Percentiles rank a stretch among this genome's conserved stretches.
Conservation (phyloP, 257 asterid species). For the Jaltomata sinuosa region DNA sequence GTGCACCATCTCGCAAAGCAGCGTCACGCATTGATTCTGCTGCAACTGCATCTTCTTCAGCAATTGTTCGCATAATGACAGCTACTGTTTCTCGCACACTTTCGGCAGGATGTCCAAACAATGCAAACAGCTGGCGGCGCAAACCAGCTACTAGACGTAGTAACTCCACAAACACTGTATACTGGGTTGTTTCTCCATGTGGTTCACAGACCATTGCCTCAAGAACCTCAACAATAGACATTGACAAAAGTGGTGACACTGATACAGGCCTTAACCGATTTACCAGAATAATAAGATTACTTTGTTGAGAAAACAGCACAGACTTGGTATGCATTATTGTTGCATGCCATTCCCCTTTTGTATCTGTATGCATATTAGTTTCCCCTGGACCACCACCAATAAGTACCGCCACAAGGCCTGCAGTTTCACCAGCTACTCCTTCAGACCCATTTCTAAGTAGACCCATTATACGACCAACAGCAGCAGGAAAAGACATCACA, state of each 20-base stretch:
- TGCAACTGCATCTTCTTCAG: constrained; percentile 99
- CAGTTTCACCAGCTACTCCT: constrained; percentile 88
- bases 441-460: constrained; percentile 94
- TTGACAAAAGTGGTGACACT: constrained; percentile 85
- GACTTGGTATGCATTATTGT: constrained; percentile 89
- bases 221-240: constrained; percentile 91
- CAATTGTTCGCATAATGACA: constrained; percentile 95
- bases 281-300: constrained; percentile 67
- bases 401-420: constrained; percentile 83
- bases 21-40: constrained; percentile 99
- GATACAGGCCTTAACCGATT: constrained; percentile 87
- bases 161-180: constrained; percentile 84
- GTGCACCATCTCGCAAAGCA: constrained; percentile 97
- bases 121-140: constrained; percentile 91
- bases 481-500: constrained; percentile 98
- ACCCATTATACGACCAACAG: constrained; percentile 95
- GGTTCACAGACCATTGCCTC: constrained; percentile 98
- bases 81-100: constrained; percentile 93
- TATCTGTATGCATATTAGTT: constrained; percentile 49
- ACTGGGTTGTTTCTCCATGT: constrained; percentile 92
- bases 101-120: constrained; percentile 97
- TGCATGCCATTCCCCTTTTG: constrained; percentile 96
- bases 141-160: constrained; percentile 95
- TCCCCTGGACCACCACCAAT: constrained; percentile 99
- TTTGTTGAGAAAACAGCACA: constrained; percentile 77